phyloP scores from a whole-genome alignment of 2,329 filamentous ascomycete genomes.

The Juglanconis juglandina region DNA sequence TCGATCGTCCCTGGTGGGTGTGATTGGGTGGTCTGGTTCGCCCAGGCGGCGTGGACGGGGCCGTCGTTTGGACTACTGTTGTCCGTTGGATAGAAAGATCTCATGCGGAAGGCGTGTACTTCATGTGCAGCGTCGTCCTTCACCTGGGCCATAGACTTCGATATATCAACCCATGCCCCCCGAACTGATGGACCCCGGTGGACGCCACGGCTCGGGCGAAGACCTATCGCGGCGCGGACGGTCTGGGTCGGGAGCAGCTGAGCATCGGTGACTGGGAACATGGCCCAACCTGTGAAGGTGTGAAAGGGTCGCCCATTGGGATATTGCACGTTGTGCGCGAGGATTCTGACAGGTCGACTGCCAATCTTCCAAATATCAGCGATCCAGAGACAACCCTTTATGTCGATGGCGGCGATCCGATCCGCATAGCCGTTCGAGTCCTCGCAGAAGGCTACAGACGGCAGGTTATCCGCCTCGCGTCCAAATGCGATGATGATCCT shows the following conservation, averaged over 20 bases:
- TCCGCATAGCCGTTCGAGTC: slow-evolving; percentile 45
- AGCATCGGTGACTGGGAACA: slow-evolving; percentile 11
- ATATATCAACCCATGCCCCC: slow-evolving; percentile 13
- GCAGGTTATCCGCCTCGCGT: slow-evolving; percentile 43
- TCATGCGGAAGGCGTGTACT: background rate
- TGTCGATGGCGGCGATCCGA: slow-evolving; percentile 49
- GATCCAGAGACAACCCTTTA: slow-evolving; percentile 46
- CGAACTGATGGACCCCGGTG: slow-evolving; percentile 4
- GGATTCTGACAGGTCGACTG: slow-evolving; percentile 24
- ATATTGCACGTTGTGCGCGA: slow-evolving; percentile 14
- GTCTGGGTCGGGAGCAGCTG: slow-evolving; percentile 10
- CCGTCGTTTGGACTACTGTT: background rate
- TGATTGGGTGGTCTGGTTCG: background rate
- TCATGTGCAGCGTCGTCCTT: slow-evolving; percentile 8
- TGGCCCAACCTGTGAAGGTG: slow-evolving; percentile 6
- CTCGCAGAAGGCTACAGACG: slow-evolving; percentile 50
- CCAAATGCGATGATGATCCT: slow-evolving; percentile 45
- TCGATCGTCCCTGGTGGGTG: background rate
- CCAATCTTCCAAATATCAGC: slow-evolving; percentile 49
- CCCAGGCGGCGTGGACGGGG: background rate
- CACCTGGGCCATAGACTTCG: slow-evolving; percentile 11
- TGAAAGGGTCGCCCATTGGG: background rate
- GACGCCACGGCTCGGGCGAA: background rate
- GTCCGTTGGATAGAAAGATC: background rate
- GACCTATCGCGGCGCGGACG: slow-evolving; percentile 7